Conservation (phyloP, 805 yeast genomes). For the Cyberlindnera bimundalis region DNA sequence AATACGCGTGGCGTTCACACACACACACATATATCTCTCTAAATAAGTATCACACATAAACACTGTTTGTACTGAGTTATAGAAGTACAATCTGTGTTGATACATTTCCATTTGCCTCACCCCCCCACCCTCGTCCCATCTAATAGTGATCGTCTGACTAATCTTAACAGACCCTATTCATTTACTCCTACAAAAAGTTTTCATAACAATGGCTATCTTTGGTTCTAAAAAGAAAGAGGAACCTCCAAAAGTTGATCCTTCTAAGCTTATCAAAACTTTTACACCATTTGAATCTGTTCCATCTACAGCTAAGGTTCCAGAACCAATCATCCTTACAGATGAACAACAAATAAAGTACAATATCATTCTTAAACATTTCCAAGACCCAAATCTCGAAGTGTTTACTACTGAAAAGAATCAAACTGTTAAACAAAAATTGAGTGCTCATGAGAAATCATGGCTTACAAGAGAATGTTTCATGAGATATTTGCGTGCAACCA, state of each 20-base stretch:
- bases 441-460: conserved; percentile 78
- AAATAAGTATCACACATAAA: too few relatives aligned
- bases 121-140: too few relatives aligned
- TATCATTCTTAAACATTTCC: conserved; percentile 63
- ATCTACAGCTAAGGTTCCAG: conserved; percentile 45
- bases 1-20: neutral
- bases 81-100: too few relatives aligned
- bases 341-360: conserved; percentile 60
- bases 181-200: too few relatives aligned
- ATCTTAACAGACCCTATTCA: too few relatives aligned
- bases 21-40: too few relatives aligned
- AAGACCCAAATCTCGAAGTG: conserved; percentile 31
- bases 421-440: conserved; percentile 42
- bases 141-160: too few relatives aligned
- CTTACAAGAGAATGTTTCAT: conserved; percentile 86
- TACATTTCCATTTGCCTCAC: too few relatives aligned
- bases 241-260: conserved; percentile 25
- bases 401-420: conserved; percentile 37
- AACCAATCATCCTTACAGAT: conserved; percentile 40
- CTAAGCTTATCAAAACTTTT: conserved; percentile 28
- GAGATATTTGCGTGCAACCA: conserved; percentile 90
- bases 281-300: conserved; percentile 61
- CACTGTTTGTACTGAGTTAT: too few relatives aligned
- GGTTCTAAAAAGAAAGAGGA: conserved; percentile 25
- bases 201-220: conserved; percentile 24